These are phyloP conservation scores for Knufia petricola DNA, from an alignment of 2,329 filamentous ascomycete genomes.

Conservation along the genomic window DNA sequence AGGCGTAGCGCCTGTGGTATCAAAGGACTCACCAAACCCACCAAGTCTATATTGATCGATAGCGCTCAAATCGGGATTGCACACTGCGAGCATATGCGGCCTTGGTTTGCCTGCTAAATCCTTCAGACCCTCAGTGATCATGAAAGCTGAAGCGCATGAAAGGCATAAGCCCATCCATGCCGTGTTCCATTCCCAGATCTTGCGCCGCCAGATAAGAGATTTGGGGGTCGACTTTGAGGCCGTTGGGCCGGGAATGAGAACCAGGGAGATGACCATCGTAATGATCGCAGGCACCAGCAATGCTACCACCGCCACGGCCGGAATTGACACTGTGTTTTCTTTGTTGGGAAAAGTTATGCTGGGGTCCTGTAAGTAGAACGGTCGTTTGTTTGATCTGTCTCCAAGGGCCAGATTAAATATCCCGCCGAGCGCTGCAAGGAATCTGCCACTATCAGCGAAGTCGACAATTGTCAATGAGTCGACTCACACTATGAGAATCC, in stretches of 20 bases:
- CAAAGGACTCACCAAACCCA: constrained; percentile 40
- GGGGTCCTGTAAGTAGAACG: constrained; percentile 63
- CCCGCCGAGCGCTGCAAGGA: constrained; percentile 49
- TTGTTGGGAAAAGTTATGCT: constrained; percentile 71
- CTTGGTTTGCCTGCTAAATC: constrained; percentile 57
- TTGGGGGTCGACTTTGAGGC: constrained; percentile 54
- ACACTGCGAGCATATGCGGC: constrained; percentile 58
- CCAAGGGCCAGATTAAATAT: constrained; percentile 40
- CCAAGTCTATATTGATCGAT: constrained; percentile 54
- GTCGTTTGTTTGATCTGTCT: constrained; percentile 48
- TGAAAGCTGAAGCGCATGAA: constrained; percentile 60
- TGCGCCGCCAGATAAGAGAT: constrained; percentile 63
- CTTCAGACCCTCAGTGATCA: constrained; percentile 81
- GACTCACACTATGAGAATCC: constrained; percentile 53
- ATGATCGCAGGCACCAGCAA: constrained; percentile 56
- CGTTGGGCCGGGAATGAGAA: constrained; percentile 62
- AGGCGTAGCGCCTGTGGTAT: constrained; percentile 44
- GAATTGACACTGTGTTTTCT: constrained; percentile 61
- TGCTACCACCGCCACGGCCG: constrained; percentile 54
- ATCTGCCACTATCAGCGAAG: constrained; percentile 29
- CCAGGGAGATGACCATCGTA: constrained; percentile 58
- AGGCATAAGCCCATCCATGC: constrained; percentile 75
- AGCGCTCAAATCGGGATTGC: constrained; percentile 61
- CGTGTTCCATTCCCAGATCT: constrained; percentile 82
- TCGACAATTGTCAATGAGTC: neutral